Conservation (phyloP, 2,329 filamentous ascomycete species). For the Calonectria honghensis region DNA sequence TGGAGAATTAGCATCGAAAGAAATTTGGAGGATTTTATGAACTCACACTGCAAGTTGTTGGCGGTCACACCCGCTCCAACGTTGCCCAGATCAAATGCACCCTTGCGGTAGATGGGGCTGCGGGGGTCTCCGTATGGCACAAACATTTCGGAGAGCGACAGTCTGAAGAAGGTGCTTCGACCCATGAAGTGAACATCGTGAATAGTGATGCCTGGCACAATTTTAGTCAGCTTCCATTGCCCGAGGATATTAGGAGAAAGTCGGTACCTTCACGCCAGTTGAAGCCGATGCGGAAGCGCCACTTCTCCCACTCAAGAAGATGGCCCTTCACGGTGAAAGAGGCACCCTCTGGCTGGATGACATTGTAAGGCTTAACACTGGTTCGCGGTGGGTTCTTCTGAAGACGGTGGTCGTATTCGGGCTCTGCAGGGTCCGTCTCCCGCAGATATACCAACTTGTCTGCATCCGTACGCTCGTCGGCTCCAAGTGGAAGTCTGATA, state of each 20-base stretch:
- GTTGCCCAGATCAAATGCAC: conserved; percentile 83
- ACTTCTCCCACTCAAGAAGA: conserved; percentile 74
- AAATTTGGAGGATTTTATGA: not conserved
- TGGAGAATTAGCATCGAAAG: not conserved
- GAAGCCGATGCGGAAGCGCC: conserved; percentile 80
- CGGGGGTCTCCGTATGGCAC: conserved; percentile 80
- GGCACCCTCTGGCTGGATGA: conserved; percentile 57
- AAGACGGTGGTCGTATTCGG: conserved; percentile 59
- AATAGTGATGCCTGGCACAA: conserved; percentile 64
- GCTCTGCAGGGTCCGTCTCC: conserved; percentile 36
- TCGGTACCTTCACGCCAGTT: conserved; percentile 78
- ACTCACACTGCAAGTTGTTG: conserved; percentile 75
- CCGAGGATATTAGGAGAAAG: not conserved
- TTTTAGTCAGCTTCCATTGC: not conserved
- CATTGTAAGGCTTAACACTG: conserved; percentile 56
- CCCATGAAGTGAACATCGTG: conserved; percentile 80
- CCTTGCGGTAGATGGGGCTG: conserved; percentile 77
- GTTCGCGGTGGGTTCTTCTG: conserved; percentile 48
- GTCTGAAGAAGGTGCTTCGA: conserved; percentile 77
- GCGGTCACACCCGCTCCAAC: conserved; percentile 79
- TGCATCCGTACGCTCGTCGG: conserved; percentile 20
- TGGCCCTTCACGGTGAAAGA: conserved; percentile 66
- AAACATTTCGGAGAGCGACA: conserved; percentile 81
- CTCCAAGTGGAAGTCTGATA: conserved; percentile 23
- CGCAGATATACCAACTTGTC: conserved; percentile 26